Base-by-base conservation (phyloP, 345 rosid genomes). In the Populus alba region DNA sequence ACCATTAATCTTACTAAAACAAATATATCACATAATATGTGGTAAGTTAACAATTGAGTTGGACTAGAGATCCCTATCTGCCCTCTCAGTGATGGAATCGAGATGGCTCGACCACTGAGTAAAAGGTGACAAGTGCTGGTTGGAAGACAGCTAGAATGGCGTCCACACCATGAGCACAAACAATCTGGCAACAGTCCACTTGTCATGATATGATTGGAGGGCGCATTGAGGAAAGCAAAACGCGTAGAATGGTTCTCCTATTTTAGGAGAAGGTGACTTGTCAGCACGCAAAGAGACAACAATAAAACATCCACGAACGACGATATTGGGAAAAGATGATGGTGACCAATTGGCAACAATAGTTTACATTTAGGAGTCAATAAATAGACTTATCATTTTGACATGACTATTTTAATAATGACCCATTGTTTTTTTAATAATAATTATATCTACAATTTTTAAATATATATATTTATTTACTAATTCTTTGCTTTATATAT, bases 101-200 rank as follows among this genome's bases (percentile, higher is more conserved):
- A 10, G 9, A 39, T 8, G 43, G 43, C 43, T 39, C 11, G 43
- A 39, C 43, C 43, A 39, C 43, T 39, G 43, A 31, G 43, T 10
- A 0, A 39, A 39, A 39, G 43, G 1, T 8, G 43, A 10, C 9
- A 39, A 10, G 43, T 25, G 10, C 27, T 74, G 77, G 62, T 63
- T 62, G 77, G 77, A 74, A 17, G 27, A 74, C 70, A 74, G 77
- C 77, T 63, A 41, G 57, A 62, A 11, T 43, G 23, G 70, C 57
- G 68, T 23, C 70, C 59, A 41, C 39, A 23, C 23, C 18, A 41
- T 12, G 55, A 18, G 55, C 31, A n/a, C 1, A 8, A 33, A 16
- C 39, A 38, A 39, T 62, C 69, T 62, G 77, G 38, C 57, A 39
- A 0, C 45, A 16, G 7, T n/a, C 43, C 37, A 63, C 57, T 25